Base-by-base conservation (phyloP, 2,329 filamentous ascomycete genomes). In the Fusarium stilboides region DNA sequence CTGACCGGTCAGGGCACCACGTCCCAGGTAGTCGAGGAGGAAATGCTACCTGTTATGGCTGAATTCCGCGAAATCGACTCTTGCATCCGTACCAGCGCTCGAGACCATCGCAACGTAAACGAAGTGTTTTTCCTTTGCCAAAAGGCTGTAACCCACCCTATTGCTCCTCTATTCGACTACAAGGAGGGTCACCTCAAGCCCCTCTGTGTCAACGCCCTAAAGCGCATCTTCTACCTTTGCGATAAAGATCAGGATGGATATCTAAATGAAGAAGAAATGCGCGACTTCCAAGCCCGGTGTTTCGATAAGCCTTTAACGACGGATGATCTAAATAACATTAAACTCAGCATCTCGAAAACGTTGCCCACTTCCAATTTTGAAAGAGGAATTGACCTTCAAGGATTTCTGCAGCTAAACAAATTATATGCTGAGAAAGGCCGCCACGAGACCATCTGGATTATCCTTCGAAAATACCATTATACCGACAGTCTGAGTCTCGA, bases 61-160 rank as follows among this genome's bases (percentile, higher is more conserved):
- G 96, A 99, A 81, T 99, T 98, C 82, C 95, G 97, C 77, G 96
- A 98, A 80, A 98, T 99, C 69, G 96, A 99, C 78, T 97, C 94
- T 1, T 99, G 96, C 80, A 98, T 99, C 77, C 89, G 96, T 57
- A 94, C 94, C 10, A 98, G 94, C 80, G 94, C 95, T 20, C 89
- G 93, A 73, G 93, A 97, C 75, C 94, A 97, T 77, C 90, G 92
- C 74, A 98, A 98, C 79, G 93, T 98, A 78, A 97, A 97, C 78
- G 94, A 95, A 79, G 94, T 95, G 62, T 98, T 99, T 82, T 98
- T 97, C 76, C 89, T 99, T 15, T 99, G 96, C 79, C 96, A 99
- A 80, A 98, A 98, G 77, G 96, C 96, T 19, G 95, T 99, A 73
- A 98, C 94, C 4, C 94, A 98, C 79, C 96, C 96, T 1, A 97